A percentile compares a stretch with the other conserved stretches of the same genome.
phyloP scores from a whole-genome alignment of 345 rosid species.

The Eucalyptus rudis region DNA sequence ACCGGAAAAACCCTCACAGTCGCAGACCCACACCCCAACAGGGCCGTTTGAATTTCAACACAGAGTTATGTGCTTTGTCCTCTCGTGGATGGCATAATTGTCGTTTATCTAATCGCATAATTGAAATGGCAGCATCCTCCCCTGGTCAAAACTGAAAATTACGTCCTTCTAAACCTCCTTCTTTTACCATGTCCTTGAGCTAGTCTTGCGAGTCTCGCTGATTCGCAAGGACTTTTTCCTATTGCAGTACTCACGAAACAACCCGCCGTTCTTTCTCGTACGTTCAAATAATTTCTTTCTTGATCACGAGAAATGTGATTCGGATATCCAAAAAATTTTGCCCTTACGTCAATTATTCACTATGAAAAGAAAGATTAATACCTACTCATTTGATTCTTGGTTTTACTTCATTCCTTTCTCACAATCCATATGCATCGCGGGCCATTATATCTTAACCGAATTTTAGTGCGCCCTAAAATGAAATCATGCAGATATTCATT shows the following conservation, averaged over 20 bases:
- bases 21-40: not conserved
- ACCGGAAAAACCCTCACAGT: not conserved
- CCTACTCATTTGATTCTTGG: not conserved
- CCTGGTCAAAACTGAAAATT: not conserved
- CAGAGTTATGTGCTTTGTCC: not conserved
- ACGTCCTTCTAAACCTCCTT: not conserved
- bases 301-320: not conserved
- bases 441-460: not conserved
- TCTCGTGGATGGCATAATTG: not conserved
- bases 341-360: not conserved
- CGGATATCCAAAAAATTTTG: not conserved
- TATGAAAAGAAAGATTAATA: not conserved
- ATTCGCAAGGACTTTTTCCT: not conserved
- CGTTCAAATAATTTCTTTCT: not conserved
- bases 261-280: not conserved
- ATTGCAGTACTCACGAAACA: not conserved
- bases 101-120: not conserved
- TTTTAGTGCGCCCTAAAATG: not conserved
- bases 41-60: not conserved
- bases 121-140: not conserved
- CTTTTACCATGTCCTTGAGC: not conserved
- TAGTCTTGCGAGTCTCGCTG: not conserved
- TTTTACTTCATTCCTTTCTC: not conserved
- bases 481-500: not conserved
- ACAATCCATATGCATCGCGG: not conserved